Evolutionary conservation across 345 rosid genomes (phyloP), one percentile per base, ranked within the genome.

Genomic region (Barbarea vulgaris): DNA sequence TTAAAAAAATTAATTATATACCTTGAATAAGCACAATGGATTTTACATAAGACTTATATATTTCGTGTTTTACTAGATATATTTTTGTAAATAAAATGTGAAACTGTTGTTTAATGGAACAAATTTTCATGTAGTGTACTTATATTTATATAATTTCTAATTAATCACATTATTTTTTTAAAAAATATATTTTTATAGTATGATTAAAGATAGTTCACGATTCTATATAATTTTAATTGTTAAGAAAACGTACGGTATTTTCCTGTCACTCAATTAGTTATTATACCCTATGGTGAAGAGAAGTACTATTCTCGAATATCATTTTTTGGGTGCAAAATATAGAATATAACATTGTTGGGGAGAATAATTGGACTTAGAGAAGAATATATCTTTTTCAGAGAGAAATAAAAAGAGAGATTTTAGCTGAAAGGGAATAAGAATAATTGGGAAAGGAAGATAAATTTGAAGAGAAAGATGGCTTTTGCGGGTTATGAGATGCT

Each of bases 361-460:
- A 57, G 72, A 77, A 77, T 64, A 64, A 11, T 34, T 56, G 36
- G 72, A 64, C 80, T 46, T 64, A 12, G 60, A 56, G 75, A 56
- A 48, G 80, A 70, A 77, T 55, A 77, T 70, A 70, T 55, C 53
- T 55, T 71, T 77, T 63, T 31, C 3, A 24, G 9, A 59, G 25
- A 50, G 10, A 69, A 24, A 41, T 25, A 41, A 62, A 42, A 56
- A 57, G 52, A 24, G 67, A 75, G 42, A 17, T 54, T 74, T n/a
- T 17, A 30, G 59, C 2, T 48, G 34, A 67, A 75, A 37, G 8
- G 36, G 80, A 77, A 77, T 77, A 55, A 76, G 80, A 76, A 76
- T 70, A 62, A 13, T 13, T 7, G 42, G 15, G 36, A 69, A 76
- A 76, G 42, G 18, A 66, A 57, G 28, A 70, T 19, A 57, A 47